Conservation (phyloP, 305 asterid species). For the Fraxinus ornus region DNA sequence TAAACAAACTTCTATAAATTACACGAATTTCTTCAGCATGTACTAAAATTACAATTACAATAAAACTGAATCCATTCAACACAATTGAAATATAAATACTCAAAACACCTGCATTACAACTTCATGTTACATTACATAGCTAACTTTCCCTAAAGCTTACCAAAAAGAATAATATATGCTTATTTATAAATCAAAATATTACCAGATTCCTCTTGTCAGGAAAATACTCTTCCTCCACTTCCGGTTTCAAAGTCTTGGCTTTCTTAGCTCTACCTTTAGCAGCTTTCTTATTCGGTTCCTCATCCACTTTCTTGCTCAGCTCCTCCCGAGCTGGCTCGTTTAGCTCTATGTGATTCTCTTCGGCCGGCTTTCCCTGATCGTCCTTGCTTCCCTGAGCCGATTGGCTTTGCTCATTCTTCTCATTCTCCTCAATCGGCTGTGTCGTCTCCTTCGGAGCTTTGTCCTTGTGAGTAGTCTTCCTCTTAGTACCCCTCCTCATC, state of each 20-base stretch:
- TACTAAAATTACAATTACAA: background rate
- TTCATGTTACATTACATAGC: background rate
- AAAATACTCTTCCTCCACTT: slow-evolving; percentile 63
- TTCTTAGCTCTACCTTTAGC: slow-evolving; percentile 46
- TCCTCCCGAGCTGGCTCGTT: background rate
- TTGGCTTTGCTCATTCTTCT: slow-evolving; percentile 19
- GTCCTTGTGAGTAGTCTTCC: slow-evolving; percentile 45
- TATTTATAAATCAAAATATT: slow-evolving; percentile 6
- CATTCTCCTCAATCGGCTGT: slow-evolving; percentile 23
- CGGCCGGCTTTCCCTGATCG: background rate
- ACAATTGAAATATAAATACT: background rate
- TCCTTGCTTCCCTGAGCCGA: background rate
- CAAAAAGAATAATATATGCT: background rate
- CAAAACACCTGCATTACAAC: background rate
- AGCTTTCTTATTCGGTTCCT: slow-evolving; percentile 41
- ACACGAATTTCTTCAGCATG: background rate
- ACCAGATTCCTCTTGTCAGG: slow-evolving; percentile 77
- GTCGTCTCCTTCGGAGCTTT: slow-evolving; percentile 15
- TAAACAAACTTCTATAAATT: background rate
- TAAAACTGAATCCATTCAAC: background rate
- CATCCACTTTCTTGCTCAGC: slow-evolving; percentile 1
- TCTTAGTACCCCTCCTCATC: slow-evolving; percentile 64
- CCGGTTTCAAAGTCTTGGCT: slow-evolving; percentile 42
- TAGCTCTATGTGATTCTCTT: background rate
- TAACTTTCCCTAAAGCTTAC: background rate